Evolutionary conservation across 2,329 filamentous ascomycete species (phyloP).

Genomic region (Pseudogymnoascus sp.): DNA sequence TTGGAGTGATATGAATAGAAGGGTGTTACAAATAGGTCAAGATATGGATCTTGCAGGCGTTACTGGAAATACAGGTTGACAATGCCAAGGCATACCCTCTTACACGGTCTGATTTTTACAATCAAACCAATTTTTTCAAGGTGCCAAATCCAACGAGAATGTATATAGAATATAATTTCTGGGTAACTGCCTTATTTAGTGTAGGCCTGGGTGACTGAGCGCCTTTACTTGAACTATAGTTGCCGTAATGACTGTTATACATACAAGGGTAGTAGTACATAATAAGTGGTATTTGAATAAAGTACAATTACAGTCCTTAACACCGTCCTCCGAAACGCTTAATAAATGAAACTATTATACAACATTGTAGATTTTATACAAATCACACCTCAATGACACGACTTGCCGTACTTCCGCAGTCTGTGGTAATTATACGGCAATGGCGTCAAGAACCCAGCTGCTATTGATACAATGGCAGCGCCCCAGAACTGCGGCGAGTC

Average conservation of each 20-base stretch:
- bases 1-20: slow-evolving; percentile 20
- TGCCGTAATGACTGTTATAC: too few species aligned
- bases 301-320: not conserved
- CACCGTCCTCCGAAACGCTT: not conserved
- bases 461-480: slow-evolving; percentile 39
- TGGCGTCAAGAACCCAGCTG: slow-evolving; percentile 40
- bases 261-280: too few species aligned
- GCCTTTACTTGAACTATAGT: too few species aligned
- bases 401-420: slow-evolving; percentile 40
- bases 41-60: not conserved
- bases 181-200: not conserved
- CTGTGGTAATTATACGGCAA: slow-evolving; percentile 47
- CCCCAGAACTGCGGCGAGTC: slow-evolving; percentile 43
- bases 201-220: not conserved
- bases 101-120: not conserved
- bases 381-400: slow-evolving; percentile 33
- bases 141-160: not conserved
- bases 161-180: not conserved
- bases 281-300: not conserved
- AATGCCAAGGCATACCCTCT: not conserved
- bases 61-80: not conserved
- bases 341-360: not conserved
- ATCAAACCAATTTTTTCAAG: not conserved
- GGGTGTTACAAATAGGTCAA: not conserved
- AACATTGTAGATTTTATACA: not conserved